Evolutionary conservation across 768 basidiomycete species (phyloP).

Genomic region (Boletellus ananiceps): DNA sequence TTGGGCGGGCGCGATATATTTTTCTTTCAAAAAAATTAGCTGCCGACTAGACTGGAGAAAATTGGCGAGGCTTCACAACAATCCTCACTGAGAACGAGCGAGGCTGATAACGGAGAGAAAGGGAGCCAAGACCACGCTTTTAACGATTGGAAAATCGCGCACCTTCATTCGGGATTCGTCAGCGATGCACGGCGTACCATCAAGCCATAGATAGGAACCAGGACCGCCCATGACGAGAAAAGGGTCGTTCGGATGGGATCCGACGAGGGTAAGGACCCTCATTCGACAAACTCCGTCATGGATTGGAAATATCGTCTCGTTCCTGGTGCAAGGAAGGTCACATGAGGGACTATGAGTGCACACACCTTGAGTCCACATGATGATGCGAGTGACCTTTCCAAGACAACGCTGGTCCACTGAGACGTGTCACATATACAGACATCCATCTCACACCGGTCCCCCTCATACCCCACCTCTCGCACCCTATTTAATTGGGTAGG

Average conservation of each 20-base stretch:
- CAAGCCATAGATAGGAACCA: background rate
- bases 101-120: background rate
- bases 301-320: background rate
- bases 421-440: conserved; percentile 18
- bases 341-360: background rate
- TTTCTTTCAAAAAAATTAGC: background rate
- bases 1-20: background rate
- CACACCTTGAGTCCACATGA: conserved; percentile 11
- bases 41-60: background rate
- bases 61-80: background rate
- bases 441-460: background rate
- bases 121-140: background rate
- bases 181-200: background rate
- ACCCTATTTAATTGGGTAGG: background rate
- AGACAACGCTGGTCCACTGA: background rate
- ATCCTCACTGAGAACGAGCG: background rate
- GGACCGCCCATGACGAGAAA: background rate
- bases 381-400: background rate
- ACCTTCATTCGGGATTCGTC: background rate
- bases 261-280: no score
- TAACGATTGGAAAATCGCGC: background rate
- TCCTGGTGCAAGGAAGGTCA: background rate
- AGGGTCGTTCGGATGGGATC: background rate
- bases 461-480: background rate
- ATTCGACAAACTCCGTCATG: background rate